Evolutionary conservation across 768 basidiomycete genomes (phyloP).

Genomic region (Obba rivulosa): DNA sequence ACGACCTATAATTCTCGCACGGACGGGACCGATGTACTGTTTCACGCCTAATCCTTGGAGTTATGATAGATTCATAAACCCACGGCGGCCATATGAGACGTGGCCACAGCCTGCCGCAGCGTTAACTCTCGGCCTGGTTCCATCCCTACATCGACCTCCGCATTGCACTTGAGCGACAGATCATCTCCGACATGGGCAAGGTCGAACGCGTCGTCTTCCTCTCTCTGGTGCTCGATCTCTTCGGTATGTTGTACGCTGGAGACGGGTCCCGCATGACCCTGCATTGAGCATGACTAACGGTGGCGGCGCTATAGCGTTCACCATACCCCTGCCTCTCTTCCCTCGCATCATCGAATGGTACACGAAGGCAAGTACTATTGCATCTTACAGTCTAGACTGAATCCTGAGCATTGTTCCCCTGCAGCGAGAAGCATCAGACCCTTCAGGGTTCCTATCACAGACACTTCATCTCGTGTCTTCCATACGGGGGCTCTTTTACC

Average conservation of each 20-base stretch:
- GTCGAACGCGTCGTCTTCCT: constrained; percentile 84
- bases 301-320: constrained; percentile 59
- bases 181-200: constrained; percentile 40
- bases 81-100: not conserved
- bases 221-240: constrained; percentile 85
- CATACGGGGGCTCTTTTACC: constrained; percentile 62
- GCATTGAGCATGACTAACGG: constrained; percentile 4
- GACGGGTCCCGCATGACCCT: not conserved
- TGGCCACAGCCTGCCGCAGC: no score
- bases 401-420: not conserved
- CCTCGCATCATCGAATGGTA: constrained; percentile 98
- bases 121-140: not conserved
- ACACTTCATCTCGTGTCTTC: constrained; percentile 65
- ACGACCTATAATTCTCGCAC: no score
- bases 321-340: constrained; percentile 92
- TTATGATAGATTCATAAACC: constrained; percentile 4
- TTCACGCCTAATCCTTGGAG: no score
- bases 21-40: no score
- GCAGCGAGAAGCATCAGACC: constrained; percentile 68
- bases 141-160: constrained; percentile 1
- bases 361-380: constrained; percentile 46
- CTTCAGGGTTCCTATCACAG: constrained; percentile 64
- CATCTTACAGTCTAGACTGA: not conserved
- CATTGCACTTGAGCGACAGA: not conserved
- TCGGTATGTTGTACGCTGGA: constrained; percentile 38